Evolutionary conservation across 2,329 filamentous ascomycete species (phyloP).

Genomic region (Mycosphaerelloides madeirae): DNA sequence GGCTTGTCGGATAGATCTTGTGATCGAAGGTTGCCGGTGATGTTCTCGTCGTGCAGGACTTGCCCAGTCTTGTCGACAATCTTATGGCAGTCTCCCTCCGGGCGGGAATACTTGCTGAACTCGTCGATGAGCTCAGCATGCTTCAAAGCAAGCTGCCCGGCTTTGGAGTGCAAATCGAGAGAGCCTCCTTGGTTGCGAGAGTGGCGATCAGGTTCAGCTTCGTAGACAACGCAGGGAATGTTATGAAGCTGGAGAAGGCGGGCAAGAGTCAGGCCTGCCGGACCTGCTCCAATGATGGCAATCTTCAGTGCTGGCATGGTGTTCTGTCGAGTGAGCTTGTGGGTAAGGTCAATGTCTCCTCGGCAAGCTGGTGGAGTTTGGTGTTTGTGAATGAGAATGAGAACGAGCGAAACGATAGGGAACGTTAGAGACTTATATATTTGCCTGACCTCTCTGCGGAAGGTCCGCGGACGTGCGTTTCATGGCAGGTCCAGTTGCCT

Average conservation of each 20-base stretch:
- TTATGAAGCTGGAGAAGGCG: constrained; percentile 20
- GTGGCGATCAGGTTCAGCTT: constrained; percentile 19
- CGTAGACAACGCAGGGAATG: constrained; percentile 24
- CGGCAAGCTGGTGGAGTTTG: too few relatives aligned
- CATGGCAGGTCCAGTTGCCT: too few relatives aligned
- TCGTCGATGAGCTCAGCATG: constrained; percentile 28
- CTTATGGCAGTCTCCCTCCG: constrained; percentile 16
- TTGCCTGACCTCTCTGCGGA: too few relatives aligned
- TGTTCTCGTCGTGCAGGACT: constrained; percentile 10
- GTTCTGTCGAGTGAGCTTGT: background rate
- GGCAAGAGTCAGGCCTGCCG: constrained; percentile 25
- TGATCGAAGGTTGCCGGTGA: background rate
- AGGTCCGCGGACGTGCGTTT: too few relatives aligned
- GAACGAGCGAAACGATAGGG: too few relatives aligned
- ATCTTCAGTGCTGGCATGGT: constrained; percentile 14
- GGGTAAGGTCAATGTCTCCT: too few relatives aligned
- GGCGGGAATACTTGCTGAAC: constrained; percentile 27
- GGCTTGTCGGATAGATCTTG: constrained; percentile 13
- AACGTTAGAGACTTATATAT: too few relatives aligned
- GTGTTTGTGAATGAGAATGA: too few relatives aligned
- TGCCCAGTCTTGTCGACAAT: constrained; percentile 19
- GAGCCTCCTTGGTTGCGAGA: constrained; percentile 27
- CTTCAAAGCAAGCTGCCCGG: constrained; percentile 27
- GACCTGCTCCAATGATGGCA: constrained; percentile 30
- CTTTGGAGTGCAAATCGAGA: constrained; percentile 28